These are phyloP conservation scores for Penicillium decumbens DNA, from an alignment of 2,329 filamentous ascomycete species.

Conservation along the genomic window DNA sequence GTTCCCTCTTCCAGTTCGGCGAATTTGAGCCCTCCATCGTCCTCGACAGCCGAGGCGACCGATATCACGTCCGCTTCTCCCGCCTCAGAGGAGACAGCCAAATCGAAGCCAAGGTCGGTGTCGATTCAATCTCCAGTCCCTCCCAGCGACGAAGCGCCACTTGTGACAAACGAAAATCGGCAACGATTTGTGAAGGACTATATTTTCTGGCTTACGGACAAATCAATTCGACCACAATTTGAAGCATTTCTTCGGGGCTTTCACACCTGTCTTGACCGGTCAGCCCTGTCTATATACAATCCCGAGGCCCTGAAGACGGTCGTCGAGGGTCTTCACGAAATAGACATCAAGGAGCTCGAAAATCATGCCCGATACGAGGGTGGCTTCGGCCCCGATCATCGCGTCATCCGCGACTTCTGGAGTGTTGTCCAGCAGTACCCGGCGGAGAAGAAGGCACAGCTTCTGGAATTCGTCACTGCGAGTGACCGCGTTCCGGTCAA, in stretches of 20 bases:
- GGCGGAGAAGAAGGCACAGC: constrained; percentile 63
- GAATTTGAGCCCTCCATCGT: constrained; percentile 20
- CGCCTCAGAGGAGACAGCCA: constrained; percentile 17
- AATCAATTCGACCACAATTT: constrained; percentile 72
- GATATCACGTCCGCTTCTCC: neutral
- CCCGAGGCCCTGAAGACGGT: constrained; percentile 68
- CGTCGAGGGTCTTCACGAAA: constrained; percentile 76
- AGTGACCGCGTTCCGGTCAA: constrained; percentile 85
- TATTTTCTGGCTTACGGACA: constrained; percentile 72
- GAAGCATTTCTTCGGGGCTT: constrained; percentile 79
- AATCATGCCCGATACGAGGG: constrained; percentile 69
- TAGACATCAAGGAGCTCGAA: constrained; percentile 70
- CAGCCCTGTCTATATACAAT: constrained; percentile 67
- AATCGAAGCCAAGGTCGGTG: constrained; percentile 14
- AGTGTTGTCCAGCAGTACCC: constrained; percentile 62
- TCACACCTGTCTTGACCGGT: constrained; percentile 64
- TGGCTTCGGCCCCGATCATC: constrained; percentile 67
- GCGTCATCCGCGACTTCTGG: constrained; percentile 78
- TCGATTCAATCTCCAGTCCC: constrained; percentile 27
- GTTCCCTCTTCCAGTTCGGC: constrained; percentile 17
- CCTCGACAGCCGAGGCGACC: constrained; percentile 19
- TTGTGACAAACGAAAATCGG: constrained; percentile 79
- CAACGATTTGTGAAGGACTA: constrained; percentile 78
- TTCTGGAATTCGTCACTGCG: constrained; percentile 93
- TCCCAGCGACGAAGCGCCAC: constrained; percentile 52